A percentile compares a stretch with the other conserved stretches of the same genome.
Conservation (phyloP, 1,284 basidiomycete genomes). For the Sporisorium iseilematis-ciliati region DNA sequence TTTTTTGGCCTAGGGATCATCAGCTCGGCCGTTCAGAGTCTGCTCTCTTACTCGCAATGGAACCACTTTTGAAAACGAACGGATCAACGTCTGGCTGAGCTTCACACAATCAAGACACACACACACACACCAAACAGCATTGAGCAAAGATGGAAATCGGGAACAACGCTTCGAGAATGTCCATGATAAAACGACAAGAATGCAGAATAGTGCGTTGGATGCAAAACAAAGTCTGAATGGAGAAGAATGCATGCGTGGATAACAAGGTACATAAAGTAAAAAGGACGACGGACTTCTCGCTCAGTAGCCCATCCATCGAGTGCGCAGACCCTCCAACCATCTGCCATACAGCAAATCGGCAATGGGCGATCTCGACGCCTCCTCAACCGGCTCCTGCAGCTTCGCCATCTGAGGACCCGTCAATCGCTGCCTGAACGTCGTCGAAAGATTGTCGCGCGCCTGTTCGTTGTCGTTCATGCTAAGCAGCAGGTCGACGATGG, state of each 20-base stretch:
- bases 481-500: constrained; percentile 87
- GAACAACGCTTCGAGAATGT: background rate
- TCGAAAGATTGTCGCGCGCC: constrained; percentile 48
- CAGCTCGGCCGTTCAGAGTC: background rate
- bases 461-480: constrained; percentile 78
- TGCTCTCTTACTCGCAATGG: constrained; percentile 6
- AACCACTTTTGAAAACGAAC: background rate
- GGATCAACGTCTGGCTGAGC: too few relatives aligned
- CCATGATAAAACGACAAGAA: constrained; percentile 5
- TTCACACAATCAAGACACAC: too few relatives aligned
- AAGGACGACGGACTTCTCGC: background rate
- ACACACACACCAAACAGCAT: too few relatives aligned
- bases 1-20: background rate
- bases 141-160: background rate
- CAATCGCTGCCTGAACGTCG: constrained; percentile 53
- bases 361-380: constrained; percentile 76
- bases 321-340: constrained; percentile 85
- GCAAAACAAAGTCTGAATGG: constrained; percentile 7
- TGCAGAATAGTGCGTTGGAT: constrained; percentile 15
- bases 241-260: constrained; percentile 7
- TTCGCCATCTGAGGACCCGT: constrained; percentile 34
- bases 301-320: constrained; percentile 61
- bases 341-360: constrained; percentile 93
- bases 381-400: constrained; percentile 30
- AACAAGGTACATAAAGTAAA: background rate